Evolutionary conservation across 306 rosid species (phyloP), one percentile per base, ranked within the genome.

Genomic region (Cucurbita argyrosperma): DNA sequence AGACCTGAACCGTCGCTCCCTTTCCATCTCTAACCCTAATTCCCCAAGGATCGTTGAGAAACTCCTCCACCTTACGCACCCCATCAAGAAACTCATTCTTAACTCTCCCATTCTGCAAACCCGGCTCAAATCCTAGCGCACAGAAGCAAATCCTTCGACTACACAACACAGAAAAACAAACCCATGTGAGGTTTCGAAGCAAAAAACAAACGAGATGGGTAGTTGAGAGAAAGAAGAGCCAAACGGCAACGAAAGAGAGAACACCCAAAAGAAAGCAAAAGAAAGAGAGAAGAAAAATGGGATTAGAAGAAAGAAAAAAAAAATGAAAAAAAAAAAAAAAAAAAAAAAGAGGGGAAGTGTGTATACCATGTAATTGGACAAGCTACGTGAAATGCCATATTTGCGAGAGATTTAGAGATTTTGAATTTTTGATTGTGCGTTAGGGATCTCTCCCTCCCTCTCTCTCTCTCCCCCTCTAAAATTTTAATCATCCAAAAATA

Each of bases 371-470:
- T 88, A 84, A 88, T 86, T 86, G 94, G 90, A 84, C 94, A 88
- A 80, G 88, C 94, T 72, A 86, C 94, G 85, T 88, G 94, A 88
- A 88, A 88, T 80, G 94, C 94, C 94, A 88, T 88, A 77, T 84
- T 81, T 78, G 80, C 74, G 79, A 81, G 71, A 51, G 74, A 81
- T 76, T 81, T 87, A 79, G 62, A 30, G 85, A 84, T 87, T 84
- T 85, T 51, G 74, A 74, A 76, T 80, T 74, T 50, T 70, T 76
- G 62, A 39, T 52, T 61, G 52, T 67, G 68, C 69, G 77, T 82
- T 63, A 59, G 74, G 84, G 87, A 85, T 80, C 82, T 73, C 70
- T 81, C 70, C 19, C 8, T 71, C 80, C 40, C 68, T 62, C 72
- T 69, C 79, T 43, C 56, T 55, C 46, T 62, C 69, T 8, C 47